Evolutionary conservation across 2,329 filamentous ascomycete species (phyloP), one percentile per base, ranked within the genome.

Genomic region (Aspergillus latus): DNA sequence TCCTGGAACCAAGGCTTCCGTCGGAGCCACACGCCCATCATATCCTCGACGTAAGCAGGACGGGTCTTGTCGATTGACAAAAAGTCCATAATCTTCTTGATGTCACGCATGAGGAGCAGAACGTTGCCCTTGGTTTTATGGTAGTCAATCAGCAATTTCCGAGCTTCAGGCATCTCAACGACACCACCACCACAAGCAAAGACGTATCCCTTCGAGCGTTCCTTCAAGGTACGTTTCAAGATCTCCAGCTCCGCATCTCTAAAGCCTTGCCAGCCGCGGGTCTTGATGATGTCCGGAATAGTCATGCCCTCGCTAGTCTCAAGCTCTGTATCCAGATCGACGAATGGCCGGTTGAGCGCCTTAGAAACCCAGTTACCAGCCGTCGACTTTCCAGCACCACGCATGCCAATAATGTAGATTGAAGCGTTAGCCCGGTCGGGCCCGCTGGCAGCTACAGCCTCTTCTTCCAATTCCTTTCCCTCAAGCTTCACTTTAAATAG

Each of bases 401-500:
- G 86, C 94, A 99, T 99, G 8, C 94, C 94, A 63, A 99, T 93
- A 59, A 99, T 88, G 75, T 97, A 92, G 50, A 97, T 87, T 0
- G 92, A 96, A 82, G 64, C 84, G 63, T 64, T 72, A 49, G 65
- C 72, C 59, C 75, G 78, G 56, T 72, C 72, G 52, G 68, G 62
- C 10, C 68, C 64, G 30, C 73, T 75, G 9, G 72, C 67, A 26
- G 74, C 72, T 45, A 76, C 63, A 28, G 64, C 59, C 46, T 72
- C 70, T 57, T 71, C 76, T 30, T 64, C 73, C 13, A 79, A 66
- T 64, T 95, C 91, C 36, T 87, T 84, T 10, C 94, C 94, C 58
- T 87, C 83, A n/a, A 97, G 78, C 29, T 82, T 76, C 29, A 89
- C 89, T 34, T 86, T 81, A 78, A 97, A 99, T 11, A 85, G 83